Evolutionary conservation across 768 basidiomycete genomes (phyloP), one percentile per base, ranked within the genome.

Genomic region (Russula abietina): DNA sequence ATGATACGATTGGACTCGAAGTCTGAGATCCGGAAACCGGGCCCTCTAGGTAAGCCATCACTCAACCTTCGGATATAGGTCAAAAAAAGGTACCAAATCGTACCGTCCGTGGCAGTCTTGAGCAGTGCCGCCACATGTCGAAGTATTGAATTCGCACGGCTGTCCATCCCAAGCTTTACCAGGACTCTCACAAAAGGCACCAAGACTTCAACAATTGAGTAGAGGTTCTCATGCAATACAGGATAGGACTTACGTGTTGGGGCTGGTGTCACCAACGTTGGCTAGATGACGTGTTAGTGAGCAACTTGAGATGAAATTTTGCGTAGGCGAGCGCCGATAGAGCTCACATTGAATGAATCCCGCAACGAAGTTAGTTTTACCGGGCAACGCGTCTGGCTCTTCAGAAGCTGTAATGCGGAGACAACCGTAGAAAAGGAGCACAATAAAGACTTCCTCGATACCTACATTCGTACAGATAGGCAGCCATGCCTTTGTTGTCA

Each of bases 401-500:
- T 83, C 78, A 57, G 77, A 80, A 22, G 84, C 86, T 89, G 63
- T 4, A 32, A 41, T 67, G 36, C 61, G 55, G 54, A 41, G 46
- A 49, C 30, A 26, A 48, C 57, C 57, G 56, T 45, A 49, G 39
- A 8, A 38, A 5, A 32, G n/a, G 17, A n/a, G 33, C 17, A 33
- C 12, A n/a, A 52, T 46, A 55, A 26, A n/a, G 28, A 57, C 54
- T 32, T 19, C 43, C 55, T 1, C 24, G 60, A 33, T 26, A 39
- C 79, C 55, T 61, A 87, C 86, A 75, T 78, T 91, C 90, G 64
- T 89, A 92, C 19, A 91, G 71, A 71, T 82, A 86, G 9, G 88
- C 88, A 3, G 89, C 88, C 88, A 91, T 90, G 45, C 90, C 90
- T 71, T 92, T 91, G 76, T 91, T 91, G 73, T 91, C 90, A 3